Conservation (phyloP, 495 filamentous ascomycete genomes). For the Cairneyella variabilis region DNA sequence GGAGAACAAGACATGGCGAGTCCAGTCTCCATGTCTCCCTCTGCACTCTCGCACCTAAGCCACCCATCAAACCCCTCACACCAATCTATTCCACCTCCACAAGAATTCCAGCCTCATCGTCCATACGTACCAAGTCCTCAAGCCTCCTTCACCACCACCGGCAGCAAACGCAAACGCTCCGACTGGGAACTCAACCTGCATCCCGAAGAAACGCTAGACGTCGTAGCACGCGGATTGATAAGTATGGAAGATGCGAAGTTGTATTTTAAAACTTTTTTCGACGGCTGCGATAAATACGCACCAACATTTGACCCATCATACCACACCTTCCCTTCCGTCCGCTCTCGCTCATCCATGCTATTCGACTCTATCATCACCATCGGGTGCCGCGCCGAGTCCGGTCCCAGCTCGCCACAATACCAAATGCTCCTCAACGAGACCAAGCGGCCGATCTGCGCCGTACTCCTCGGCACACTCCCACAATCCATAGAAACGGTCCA, state of each 20-base stretch:
- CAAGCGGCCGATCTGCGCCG: constrained; percentile 42
- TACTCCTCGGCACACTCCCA: constrained; percentile 36
- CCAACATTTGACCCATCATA: constrained; percentile 40
- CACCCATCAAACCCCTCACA: neutral
- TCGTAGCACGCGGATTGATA: constrained; percentile 13
- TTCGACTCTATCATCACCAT: constrained; percentile 47
- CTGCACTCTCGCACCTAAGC: neutral
- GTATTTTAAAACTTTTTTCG: constrained; percentile 35
- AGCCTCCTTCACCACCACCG: neutral
- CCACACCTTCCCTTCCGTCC: constrained; percentile 40
- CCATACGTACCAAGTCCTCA: no score
- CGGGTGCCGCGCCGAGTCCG: constrained; percentile 38
- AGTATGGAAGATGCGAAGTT: constrained; percentile 9
- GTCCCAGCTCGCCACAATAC: constrained; percentile 32
- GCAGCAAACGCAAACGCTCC: constrained; percentile 5
- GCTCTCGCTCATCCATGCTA: constrained; percentile 38
- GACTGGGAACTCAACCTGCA: constrained; percentile 18
- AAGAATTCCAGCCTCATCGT: neutral
- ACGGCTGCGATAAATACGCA: constrained; percentile 46
- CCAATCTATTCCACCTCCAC: neutral
- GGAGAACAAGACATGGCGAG: no score
- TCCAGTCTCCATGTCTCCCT: neutral
- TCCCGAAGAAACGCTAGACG: neutral
- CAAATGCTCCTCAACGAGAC: constrained; percentile 38
- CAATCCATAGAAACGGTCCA: constrained; percentile 44